phyloP scores from a whole-genome alignment of 2,329 filamentous ascomycete genomes.

The Aspergillus persii region DNA sequence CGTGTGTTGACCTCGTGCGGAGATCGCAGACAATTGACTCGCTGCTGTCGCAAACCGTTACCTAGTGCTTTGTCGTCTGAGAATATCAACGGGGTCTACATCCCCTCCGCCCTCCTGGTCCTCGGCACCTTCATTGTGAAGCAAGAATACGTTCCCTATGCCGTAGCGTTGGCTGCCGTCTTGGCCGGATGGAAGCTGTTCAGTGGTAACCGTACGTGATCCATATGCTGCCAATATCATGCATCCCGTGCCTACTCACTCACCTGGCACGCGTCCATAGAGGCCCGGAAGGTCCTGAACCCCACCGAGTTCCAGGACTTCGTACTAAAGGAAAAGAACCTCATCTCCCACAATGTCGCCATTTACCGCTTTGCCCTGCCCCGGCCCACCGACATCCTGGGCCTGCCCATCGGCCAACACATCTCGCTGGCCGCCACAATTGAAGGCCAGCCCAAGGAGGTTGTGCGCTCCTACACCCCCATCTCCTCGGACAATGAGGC shows the following conservation, averaged over 20 bases:
- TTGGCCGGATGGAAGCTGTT: slow-evolving; percentile 71
- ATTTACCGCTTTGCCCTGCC: slow-evolving; percentile 96
- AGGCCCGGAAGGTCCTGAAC: slow-evolving; percentile 78
- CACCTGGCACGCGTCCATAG: slow-evolving; percentile 42
- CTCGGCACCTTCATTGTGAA: slow-evolving; percentile 75
- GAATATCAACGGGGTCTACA: slow-evolving; percentile 77
- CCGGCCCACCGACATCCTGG: slow-evolving; percentile 73
- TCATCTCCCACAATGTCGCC: slow-evolving; percentile 96
- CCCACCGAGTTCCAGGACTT: slow-evolving; percentile 88
- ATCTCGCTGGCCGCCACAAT: slow-evolving; percentile 88
- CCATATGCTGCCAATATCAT: background rate
- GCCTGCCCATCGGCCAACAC: slow-evolving; percentile 97
- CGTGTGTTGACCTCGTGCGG: slow-evolving; percentile 18
- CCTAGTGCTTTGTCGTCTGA: slow-evolving; percentile 38
- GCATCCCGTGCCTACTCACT: background rate
- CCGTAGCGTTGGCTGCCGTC: slow-evolving; percentile 62
- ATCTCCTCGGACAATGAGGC: slow-evolving; percentile 85
- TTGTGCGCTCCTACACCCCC: slow-evolving; percentile 88
- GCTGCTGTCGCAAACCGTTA: slow-evolving; percentile 12
- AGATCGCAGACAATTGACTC: background rate
- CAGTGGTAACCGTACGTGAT: slow-evolving; percentile 64
- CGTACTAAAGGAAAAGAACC: slow-evolving; percentile 88
- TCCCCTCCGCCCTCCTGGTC: slow-evolving; percentile 76
- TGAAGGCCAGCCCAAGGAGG: slow-evolving; percentile 74
- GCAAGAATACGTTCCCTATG: slow-evolving; percentile 71